Evolutionary conservation across 352 stramenopile species (phyloP), one percentile per base, ranked within the genome.

Genomic region (Peronospora destructor): DNA sequence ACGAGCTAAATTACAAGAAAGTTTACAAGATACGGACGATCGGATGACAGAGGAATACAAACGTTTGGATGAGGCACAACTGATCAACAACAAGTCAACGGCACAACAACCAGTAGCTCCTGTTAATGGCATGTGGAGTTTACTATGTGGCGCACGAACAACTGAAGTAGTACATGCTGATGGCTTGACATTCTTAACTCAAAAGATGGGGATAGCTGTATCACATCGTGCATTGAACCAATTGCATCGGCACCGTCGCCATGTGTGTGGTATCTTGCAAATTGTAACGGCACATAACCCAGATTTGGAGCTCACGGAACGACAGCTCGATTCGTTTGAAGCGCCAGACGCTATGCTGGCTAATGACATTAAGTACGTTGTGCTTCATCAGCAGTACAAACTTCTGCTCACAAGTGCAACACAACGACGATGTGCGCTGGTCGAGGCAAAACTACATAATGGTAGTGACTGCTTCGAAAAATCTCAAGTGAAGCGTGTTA

Each of bases 251-350:
- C 77, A 91, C 41, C 73, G 77, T 3, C 77, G 80, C 0, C 79
- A 93, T 38, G 68, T 91, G 23, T 56, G 69, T 34, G 73, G 82
- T 4, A 85, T 93, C 40, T 68, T 91, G 25, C 71, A 93, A 64
- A 90, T 91, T 29, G 74, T 91, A 42, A 83, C 64, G 9, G 81
- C 69, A 38, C 82, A 91, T 45, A 87, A 89, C 44, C 76, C 78
- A 1, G 82, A 93, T 43, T 48, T 91, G 32, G 64, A 81, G 47
- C 73, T 93, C 21, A 90, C 82, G 1, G 78, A 89, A 49, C 73
- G 82, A 40, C 79, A 93, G 45, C 66, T 93, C 4, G 79, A 90
- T 50, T 87, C 82, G 46, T 88, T 93, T 26, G 77, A 90, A 45
- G 68, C 57, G 10, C 72, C 74, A 3, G 64, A 83, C 29, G 67